Evolutionary conservation across 768 basidiomycete species (phyloP).

Genomic region (Favolaschia claudopus): DNA sequence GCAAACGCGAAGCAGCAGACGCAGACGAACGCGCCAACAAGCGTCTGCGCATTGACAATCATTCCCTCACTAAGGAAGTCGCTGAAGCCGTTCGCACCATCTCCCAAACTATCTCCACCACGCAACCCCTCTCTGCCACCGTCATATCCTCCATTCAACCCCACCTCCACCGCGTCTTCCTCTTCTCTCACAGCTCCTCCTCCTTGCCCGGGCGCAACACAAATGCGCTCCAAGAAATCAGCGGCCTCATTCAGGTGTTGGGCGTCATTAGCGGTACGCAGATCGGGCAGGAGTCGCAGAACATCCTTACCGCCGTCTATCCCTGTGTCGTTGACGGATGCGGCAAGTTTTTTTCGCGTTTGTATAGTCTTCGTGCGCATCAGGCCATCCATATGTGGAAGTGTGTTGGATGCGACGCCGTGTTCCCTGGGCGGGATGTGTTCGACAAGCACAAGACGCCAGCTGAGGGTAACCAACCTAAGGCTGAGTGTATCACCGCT

Average conservation of each 20-base stretch:
- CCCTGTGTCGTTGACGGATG: constrained; percentile 76
- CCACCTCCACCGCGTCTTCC: constrained; percentile 78
- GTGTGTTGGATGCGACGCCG: constrained; percentile 75
- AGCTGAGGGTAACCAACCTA: constrained; percentile 57
- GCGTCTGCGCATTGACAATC: constrained; percentile 41
- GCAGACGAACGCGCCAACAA: constrained; percentile 42
- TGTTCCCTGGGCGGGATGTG: constrained; percentile 81
- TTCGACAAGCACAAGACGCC: constrained; percentile 81
- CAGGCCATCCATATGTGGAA: constrained; percentile 79
- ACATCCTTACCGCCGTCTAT: constrained; percentile 80
- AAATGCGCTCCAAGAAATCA: constrained; percentile 74
- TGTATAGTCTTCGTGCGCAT: constrained; percentile 76
- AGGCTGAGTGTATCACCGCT: constrained; percentile 63
- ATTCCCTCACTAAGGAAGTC: constrained; percentile 62
- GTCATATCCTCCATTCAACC: constrained; percentile 76
- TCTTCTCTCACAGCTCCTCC: constrained; percentile 80
- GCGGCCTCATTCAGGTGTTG: constrained; percentile 83
- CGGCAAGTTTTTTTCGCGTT: constrained; percentile 71
- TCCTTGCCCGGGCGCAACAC: constrained; percentile 58
- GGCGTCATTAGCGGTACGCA: constrained; percentile 82
- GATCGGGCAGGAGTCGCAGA: constrained; percentile 60
- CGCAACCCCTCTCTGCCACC: constrained; percentile 58
- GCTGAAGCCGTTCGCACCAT: constrained; percentile 67
- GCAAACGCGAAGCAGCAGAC: constrained; percentile 70
- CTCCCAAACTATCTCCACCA: constrained; percentile 47